Conservation (phyloP, 495 filamentous ascomycete genomes). For the Jackrogersella minutella region DNA sequence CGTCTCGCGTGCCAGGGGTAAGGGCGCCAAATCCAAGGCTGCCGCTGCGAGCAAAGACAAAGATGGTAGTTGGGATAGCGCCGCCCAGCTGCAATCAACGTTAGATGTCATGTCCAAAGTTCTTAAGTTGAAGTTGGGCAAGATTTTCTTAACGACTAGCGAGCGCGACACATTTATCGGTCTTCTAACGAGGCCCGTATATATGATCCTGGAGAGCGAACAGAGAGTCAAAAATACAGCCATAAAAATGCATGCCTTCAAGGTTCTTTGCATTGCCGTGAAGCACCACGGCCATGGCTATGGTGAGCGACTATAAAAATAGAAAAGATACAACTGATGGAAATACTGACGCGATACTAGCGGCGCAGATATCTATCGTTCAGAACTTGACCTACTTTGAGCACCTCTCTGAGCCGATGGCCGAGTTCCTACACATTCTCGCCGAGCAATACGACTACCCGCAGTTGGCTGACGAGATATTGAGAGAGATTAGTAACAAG, state of each 20-base stretch:
- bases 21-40: conserved; percentile 76
- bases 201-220: conserved; percentile 93
- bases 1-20: conserved; percentile 74
- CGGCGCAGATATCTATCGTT: conserved; percentile 96
- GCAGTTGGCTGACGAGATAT: conserved; percentile 91
- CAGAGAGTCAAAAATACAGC: conserved; percentile 88
- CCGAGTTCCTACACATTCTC: conserved; percentile 95
- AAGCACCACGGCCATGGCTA: conserved; percentile 99
- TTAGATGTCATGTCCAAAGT: conserved; percentile 96
- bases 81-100: conserved; percentile 82
- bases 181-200: conserved; percentile 91
- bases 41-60: conserved; percentile 56
- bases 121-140: conserved; percentile 87
- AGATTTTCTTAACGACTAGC: conserved; percentile 95
- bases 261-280: conserved; percentile 93
- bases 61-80: conserved; percentile 88
- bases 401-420: conserved; percentile 98
- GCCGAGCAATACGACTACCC: conserved; percentile 98
- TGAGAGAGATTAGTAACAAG: conserved; percentile 94
- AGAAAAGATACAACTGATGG: background rate
- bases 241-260: conserved; percentile 96
- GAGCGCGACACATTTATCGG: conserved; percentile 94
- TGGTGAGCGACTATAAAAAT: conserved; percentile 61
- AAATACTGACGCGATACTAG: conserved; percentile 57
- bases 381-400: conserved; percentile 98